Conservation (phyloP, 1,284 basidiomycete species). For the Cystobasidium slooffiae region DNA sequence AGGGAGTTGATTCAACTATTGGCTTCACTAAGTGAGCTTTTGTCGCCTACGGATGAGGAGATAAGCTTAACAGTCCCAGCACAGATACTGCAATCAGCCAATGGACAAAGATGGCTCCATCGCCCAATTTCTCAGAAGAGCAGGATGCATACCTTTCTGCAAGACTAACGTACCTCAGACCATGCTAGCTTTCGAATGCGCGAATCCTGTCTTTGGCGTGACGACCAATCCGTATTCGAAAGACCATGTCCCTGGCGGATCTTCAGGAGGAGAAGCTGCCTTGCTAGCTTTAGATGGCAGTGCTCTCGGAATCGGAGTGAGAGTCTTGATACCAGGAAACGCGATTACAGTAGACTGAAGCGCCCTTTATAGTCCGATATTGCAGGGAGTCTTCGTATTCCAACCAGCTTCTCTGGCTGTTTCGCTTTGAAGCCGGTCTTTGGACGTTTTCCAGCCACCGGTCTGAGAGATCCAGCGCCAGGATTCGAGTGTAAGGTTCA, state of each 20-base stretch:
- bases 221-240: constrained; percentile 66
- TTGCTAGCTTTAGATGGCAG: constrained; percentile 75
- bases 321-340: too few relatives aligned
- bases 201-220: constrained; percentile 80
- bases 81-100: constrained; percentile 66
- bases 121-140: constrained; percentile 68
- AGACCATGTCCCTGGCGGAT: constrained; percentile 72
- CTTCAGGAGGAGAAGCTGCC: constrained; percentile 77
- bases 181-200: constrained; percentile 82
- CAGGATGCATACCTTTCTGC: constrained; percentile 74
- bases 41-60: not conserved
- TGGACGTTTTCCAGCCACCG: constrained; percentile 63
- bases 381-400: constrained; percentile 74
- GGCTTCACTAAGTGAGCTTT: constrained; percentile 67
- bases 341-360: not conserved
- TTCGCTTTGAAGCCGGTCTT: constrained; percentile 76
- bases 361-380: constrained; percentile 44
- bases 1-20: constrained; percentile 69
- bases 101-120: constrained; percentile 63
- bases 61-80: not conserved
- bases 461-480: constrained; percentile 57
- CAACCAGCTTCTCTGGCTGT: constrained; percentile 76
- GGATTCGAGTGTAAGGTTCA: constrained; percentile 35
- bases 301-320: constrained; percentile 72
- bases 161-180: constrained; percentile 82